A percentile compares a stretch with the other conserved stretches of the same genome.
phyloP scores from a whole-genome alignment of 2,329 filamentous ascomycete genomes.

The Aspergillus ochraceoroseus region DNA sequence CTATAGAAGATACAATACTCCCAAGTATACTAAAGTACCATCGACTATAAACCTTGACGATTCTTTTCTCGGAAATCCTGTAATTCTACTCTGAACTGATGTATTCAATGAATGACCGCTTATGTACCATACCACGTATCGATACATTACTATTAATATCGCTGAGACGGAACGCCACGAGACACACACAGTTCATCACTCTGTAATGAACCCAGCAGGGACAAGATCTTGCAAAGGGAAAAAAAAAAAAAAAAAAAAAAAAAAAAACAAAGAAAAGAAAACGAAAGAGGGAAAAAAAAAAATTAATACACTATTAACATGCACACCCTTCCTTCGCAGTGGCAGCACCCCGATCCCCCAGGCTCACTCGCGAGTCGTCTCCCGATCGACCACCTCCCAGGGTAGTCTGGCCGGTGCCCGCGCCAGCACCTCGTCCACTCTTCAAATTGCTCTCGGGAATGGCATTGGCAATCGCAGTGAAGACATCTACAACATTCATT shows the following conservation, averaged over 20 bases:
- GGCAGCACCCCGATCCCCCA: constrained; percentile 66
- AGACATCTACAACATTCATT: constrained; percentile 89
- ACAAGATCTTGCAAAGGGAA: constrained; percentile 15
- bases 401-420: constrained; percentile 52
- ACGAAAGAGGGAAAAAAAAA: too few species aligned
- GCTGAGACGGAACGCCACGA: constrained; percentile 5
- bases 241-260: too few species aligned
- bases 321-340: constrained; percentile 88
- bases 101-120: too few species aligned
- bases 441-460: constrained; percentile 97
- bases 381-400: constrained; percentile 51
- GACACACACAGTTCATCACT: constrained; percentile 3
- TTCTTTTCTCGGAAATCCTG: too few species aligned
- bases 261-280: too few species aligned
- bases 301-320: constrained; percentile 53
- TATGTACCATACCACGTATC: constrained; percentile 8
- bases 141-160: constrained; percentile 16
- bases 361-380: constrained; percentile 67
- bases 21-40: too few species aligned
- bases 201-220: constrained; percentile 11
- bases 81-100: background rate
- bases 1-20: too few species aligned
- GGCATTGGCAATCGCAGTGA: constrained; percentile 95
- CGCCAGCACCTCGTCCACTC: constrained; percentile 68
- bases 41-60: too few species aligned